Conservation (phyloP, 202 grass and related monocot species). For the Hordeum pubiflorum region DNA sequence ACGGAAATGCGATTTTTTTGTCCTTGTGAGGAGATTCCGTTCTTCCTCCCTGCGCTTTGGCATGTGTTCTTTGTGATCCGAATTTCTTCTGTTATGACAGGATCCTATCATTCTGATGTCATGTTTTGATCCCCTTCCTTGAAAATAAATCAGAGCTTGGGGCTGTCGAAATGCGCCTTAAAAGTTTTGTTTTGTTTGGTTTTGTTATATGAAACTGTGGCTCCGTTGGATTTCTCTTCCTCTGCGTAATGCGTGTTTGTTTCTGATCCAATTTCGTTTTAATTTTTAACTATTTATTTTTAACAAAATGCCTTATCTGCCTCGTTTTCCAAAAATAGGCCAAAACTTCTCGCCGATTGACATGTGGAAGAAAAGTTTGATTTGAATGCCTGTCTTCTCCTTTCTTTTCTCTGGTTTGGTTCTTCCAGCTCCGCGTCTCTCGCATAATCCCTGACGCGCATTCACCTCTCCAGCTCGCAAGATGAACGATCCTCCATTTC, state of each 20-base stretch:
- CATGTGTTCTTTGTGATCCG: not conserved
- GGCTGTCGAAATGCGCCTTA: not conserved
- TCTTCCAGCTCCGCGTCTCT: not conserved
- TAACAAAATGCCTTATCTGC: not conserved
- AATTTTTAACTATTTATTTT: not conserved
- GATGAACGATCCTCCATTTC: not conserved
- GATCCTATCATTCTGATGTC: not conserved
- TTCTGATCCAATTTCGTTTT: not conserved
- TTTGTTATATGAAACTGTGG: not conserved
- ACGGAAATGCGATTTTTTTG: not conserved
- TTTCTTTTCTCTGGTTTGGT: not conserved
- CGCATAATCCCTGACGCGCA: not conserved
- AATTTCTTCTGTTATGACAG: not conserved
- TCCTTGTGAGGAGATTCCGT: not conserved
- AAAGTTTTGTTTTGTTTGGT: not conserved
- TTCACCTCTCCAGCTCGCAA: not conserved
- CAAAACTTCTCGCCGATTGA: not conserved
- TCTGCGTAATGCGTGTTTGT: not conserved
- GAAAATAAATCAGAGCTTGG: not conserved
- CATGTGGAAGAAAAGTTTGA: not conserved
- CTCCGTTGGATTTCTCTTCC: not conserved
- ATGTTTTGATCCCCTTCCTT: not conserved
- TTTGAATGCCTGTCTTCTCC: not conserved
- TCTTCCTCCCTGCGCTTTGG: not conserved
- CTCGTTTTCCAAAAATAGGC: not conserved